Evolutionary conservation across 352 stramenopile species (phyloP), one percentile per base, ranked within the genome.

Genomic region (Globisporangium apiculatum): DNA sequence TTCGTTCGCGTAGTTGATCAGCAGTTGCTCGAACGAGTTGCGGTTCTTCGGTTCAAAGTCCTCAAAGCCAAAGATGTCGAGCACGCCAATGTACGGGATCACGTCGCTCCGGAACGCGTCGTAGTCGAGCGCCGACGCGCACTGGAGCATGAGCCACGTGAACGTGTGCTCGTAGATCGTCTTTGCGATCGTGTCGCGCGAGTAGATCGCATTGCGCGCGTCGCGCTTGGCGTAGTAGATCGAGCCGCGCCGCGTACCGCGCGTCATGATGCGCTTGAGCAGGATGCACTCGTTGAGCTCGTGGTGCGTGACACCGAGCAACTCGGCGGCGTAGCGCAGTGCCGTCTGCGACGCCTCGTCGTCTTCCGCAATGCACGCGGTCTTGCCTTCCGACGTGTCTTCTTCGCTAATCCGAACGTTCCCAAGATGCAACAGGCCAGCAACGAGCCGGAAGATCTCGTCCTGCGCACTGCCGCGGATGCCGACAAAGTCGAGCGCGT

Each of bases 1-100:
- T 57, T 97, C 89, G 65, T 97, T 97, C 36, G 86, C 84, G 70
- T 95, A 97, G 71, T 97, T 97, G 72, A 97, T 97, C 18, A 93
- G 73, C 38, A 97, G 54, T 62, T 97, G 89, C 67, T 97, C 89
- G 52, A 96, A 96, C 48, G 77, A 93, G 70, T 97, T 97, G 55
- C 73, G 79, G 61, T 91, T 91, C 66, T 86, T 97, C 6, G 79
- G 73, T 58, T 92, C 73, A 48, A 97, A 94, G 53, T 89, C 86
- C 61, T 97, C 89, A 63, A 97, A 97, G 14, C 89, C 89, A 60
- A 97, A 97, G 51, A 97, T 97, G 71, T 97, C 89, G 18, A 97
- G 72, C 35, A 97, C 85, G 14, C 86, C 87, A 59, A 97, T 95
- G 78, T 96, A 89, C 40, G 87, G 82, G 37, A 91, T 71, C 47